Percentiles rank a stretch among this genome's conserved stretches.
Evolutionary conservation across 2,329 filamentous ascomycete genomes (phyloP).

Genomic region (Apiospora pterosperma): DNA sequence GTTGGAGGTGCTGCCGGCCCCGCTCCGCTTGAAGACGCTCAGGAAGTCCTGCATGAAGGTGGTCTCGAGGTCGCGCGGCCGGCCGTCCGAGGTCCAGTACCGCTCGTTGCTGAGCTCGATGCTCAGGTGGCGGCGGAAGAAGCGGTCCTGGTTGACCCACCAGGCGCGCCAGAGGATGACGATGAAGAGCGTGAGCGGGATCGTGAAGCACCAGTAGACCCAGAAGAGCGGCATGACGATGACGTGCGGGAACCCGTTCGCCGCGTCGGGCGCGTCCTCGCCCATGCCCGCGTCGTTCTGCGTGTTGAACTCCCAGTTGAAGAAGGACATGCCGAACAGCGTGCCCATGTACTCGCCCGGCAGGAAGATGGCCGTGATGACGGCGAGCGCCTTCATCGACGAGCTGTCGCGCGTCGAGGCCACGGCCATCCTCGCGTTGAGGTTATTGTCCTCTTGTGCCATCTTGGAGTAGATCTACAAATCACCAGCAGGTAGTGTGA

Average conservation of each 20-base stretch:
- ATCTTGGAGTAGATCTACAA: conserved; percentile 44
- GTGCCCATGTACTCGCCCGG: conserved; percentile 44
- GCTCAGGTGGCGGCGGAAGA: conserved; percentile 41
- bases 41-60: conserved; percentile 43
- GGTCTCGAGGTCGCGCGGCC: conserved; percentile 37
- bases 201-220: conserved; percentile 43
- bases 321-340: conserved; percentile 45
- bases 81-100: conserved; percentile 43
- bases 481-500: neutral
- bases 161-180: conserved; percentile 40
- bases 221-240: conserved; percentile 39
- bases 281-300: conserved; percentile 25
- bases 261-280: conserved; percentile 23
- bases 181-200: conserved; percentile 40
- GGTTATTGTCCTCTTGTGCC: conserved; percentile 46
- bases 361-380: conserved; percentile 46
- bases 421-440: conserved; percentile 60
- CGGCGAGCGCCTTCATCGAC: conserved; percentile 45
- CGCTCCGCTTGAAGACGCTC: conserved; percentile 21
- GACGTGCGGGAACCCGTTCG: conserved; percentile 21
- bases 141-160: conserved; percentile 46
- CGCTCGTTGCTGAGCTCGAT: conserved; percentile 45
- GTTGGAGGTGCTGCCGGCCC: conserved; percentile 19
- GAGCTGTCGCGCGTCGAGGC: conserved; percentile 66
- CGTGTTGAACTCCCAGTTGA: conserved; percentile 35